Evolutionary conservation across 179 eudicot species (phyloP).

Genomic region (Beta corolliflora): DNA sequence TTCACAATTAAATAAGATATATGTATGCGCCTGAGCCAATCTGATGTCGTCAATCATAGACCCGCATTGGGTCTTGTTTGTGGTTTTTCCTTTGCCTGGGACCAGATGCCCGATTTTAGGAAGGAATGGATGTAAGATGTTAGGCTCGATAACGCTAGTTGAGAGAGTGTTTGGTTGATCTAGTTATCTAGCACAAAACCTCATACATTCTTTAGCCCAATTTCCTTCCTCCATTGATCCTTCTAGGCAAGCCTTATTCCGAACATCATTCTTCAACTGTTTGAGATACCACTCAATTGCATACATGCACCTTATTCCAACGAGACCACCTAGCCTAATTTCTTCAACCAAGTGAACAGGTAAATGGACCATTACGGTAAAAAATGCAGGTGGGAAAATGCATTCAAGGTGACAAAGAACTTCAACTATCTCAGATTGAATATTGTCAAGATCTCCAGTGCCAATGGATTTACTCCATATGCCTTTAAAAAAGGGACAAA

Average conservation of each 20-base stretch:
- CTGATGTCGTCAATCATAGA: background rate
- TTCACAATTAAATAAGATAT: slow-evolving; percentile 15
- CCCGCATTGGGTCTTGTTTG: background rate
- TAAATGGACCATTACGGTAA: slow-evolving; percentile 30
- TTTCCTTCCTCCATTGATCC: background rate
- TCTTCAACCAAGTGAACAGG: slow-evolving; percentile 28
- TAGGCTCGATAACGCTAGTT: background rate
- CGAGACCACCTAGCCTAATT: slow-evolving; percentile 11
- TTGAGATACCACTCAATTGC: slow-evolving; percentile 1
- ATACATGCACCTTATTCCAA: slow-evolving; percentile 19
- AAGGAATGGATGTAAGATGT: background rate
- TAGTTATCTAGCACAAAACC: background rate
- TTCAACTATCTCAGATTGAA: slow-evolving; percentile 1
- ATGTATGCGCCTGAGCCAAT: slow-evolving; percentile 8
- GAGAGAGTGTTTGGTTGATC: background rate
- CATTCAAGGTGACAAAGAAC: slow-evolving; percentile 27
- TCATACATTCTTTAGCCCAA: background rate
- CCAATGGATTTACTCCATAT: background rate
- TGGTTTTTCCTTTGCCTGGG: background rate
- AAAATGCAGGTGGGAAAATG: slow-evolving; percentile 28
- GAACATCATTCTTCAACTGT: too few species aligned
- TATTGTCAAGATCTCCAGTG: background rate
- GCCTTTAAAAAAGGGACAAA: background rate
- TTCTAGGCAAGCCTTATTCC: too few species aligned
- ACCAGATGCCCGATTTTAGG: slow-evolving; percentile 2